Conservation (phyloP, 352 stramenopile species). For the Phytophthora syringae region DNA sequence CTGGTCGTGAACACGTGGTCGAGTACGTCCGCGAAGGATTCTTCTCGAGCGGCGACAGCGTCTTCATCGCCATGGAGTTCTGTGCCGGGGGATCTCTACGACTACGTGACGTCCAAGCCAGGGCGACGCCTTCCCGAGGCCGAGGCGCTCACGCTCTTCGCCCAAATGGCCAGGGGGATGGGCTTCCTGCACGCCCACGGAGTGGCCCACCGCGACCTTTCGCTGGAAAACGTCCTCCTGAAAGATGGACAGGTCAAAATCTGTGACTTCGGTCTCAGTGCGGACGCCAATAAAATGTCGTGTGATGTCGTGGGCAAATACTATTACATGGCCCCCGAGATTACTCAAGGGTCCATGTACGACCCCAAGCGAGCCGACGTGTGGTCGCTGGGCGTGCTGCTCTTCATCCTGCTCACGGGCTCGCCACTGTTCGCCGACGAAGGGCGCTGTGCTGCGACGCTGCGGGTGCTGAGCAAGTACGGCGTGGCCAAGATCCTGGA, state of each 20-base stretch:
- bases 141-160: slow-evolving; percentile 47
- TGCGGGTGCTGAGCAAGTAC: slow-evolving; percentile 59
- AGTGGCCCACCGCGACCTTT: slow-evolving; percentile 65
- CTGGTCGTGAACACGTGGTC: slow-evolving; percentile 52
- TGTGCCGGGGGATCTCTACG: slow-evolving; percentile 69
- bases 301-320: slow-evolving; percentile 64
- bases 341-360: slow-evolving; percentile 41
- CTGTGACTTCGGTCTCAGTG: slow-evolving; percentile 74
- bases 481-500: slow-evolving; percentile 62
- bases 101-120: slow-evolving; percentile 49
- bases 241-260: slow-evolving; percentile 53
- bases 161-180: slow-evolving; percentile 53
- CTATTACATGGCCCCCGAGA: slow-evolving; percentile 81
- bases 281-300: slow-evolving; percentile 40
- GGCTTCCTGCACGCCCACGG: slow-evolving; percentile 54
- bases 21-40: slow-evolving; percentile 45
- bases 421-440: slow-evolving; percentile 48
- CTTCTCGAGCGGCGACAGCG: slow-evolving; percentile 49
- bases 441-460: slow-evolving; percentile 49
- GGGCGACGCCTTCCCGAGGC: slow-evolving; percentile 38
- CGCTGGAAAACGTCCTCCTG: slow-evolving; percentile 68
- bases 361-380: slow-evolving; percentile 61
- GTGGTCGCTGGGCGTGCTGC: slow-evolving; percentile 70
- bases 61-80: slow-evolving; percentile 75
- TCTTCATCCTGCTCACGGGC: slow-evolving; percentile 78